phyloP scores from a whole-genome alignment of 2,329 filamentous ascomycete genomes.

The Diaporthe sp. region DNA sequence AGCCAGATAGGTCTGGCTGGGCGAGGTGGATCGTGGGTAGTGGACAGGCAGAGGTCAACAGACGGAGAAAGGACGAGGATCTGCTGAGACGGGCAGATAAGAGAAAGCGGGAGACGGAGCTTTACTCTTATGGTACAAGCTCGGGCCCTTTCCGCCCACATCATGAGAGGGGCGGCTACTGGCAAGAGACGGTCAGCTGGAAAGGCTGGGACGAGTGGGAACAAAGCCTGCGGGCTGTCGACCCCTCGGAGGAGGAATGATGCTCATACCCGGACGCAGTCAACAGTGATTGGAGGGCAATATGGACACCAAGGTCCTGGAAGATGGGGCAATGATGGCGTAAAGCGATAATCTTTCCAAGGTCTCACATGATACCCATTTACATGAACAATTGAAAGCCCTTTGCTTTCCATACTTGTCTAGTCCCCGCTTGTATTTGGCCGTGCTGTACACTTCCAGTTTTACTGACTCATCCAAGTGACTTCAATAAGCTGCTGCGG shows the following conservation, averaged over 20 bases:
- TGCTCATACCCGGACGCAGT: not conserved
- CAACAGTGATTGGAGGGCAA: not conserved
- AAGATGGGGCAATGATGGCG: not conserved
- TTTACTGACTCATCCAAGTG: conserved; percentile 13
- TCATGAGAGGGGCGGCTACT: not conserved
- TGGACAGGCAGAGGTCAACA: conserved; percentile 3
- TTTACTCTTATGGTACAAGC: not conserved
- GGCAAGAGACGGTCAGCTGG: conserved; percentile 17
- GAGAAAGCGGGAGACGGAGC: not conserved
- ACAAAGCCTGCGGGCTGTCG: not conserved
- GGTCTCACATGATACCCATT: conserved; percentile 14
- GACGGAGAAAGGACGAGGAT: not conserved
- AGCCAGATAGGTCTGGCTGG: conserved; percentile 27
- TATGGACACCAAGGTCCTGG: not conserved
- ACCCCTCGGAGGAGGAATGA: conserved; percentile 16
- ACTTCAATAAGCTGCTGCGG: conserved; percentile 12
- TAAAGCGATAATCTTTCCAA: not conserved
- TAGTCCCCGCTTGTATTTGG: not conserved
- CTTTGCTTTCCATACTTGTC: not conserved
- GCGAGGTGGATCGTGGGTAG: conserved; percentile 24
- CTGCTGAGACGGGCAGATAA: conserved; percentile 13
- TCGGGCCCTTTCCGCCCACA: not conserved
- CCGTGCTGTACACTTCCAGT: too few species aligned
- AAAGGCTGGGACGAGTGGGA: conserved; percentile 27
- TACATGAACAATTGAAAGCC: not conserved